Evolutionary conservation across 495 filamentous ascomycete genomes (phyloP).

Genomic region (Neurospora sublineolata): DNA sequence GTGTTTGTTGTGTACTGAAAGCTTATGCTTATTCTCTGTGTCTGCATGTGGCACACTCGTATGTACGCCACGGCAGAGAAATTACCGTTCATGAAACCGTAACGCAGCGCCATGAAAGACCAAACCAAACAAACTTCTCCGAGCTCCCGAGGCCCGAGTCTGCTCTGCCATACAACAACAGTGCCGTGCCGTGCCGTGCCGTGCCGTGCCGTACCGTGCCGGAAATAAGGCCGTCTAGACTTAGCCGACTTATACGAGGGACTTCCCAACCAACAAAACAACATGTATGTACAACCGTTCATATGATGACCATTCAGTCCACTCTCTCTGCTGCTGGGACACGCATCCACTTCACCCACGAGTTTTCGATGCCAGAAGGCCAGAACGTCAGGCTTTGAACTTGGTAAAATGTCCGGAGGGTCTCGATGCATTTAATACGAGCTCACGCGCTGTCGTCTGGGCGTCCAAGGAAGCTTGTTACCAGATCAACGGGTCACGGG

Average conservation of each 20-base stretch:
- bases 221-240: not conserved
- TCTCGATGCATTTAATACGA: not conserved
- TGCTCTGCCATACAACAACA: not conserved
- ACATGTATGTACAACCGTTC: not conserved
- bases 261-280: not conserved
- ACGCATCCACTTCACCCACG: too few species aligned
- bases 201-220: not conserved
- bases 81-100: too few species aligned
- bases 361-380: too few species aligned
- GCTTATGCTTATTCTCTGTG: too few species aligned
- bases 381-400: not conserved
- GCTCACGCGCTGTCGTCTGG: not conserved
- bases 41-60: too few species aligned
- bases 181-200: not conserved
- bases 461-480: not conserved
- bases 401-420: not conserved
- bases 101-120: too few species aligned
- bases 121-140: not conserved
- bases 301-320: not conserved
- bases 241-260: not conserved
- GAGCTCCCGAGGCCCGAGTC: not conserved
- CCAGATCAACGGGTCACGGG: not conserved
- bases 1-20: too few species aligned
- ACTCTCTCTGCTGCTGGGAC: not conserved
- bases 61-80: too few species aligned